Evolutionary conservation across 2,329 filamentous ascomycete species (phyloP).

Genomic region (Penicillium sp.): DNA sequence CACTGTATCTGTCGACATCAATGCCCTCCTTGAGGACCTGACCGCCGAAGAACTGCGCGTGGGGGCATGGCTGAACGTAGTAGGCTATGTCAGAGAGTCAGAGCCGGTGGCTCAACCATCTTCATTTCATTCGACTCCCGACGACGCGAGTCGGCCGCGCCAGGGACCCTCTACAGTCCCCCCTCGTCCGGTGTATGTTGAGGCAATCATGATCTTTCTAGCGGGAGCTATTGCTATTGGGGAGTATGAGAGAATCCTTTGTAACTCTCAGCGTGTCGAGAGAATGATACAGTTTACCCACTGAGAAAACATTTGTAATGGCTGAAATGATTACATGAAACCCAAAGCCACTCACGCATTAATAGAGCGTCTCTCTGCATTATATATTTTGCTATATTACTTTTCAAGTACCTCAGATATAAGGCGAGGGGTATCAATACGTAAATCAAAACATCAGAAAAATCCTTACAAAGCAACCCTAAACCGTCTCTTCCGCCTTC

Average conservation of each 20-base stretch:
- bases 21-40: conserved; percentile 66
- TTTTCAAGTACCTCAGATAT: conserved; percentile 15
- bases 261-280: conserved; percentile 37
- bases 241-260: conserved; percentile 65
- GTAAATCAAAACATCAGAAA: neutral
- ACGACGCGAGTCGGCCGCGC: conserved; percentile 1
- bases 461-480: neutral
- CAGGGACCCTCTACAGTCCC: conserved; percentile 4
- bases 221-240: conserved; percentile 70
- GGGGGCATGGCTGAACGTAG: conserved; percentile 86
- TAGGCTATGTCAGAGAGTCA: conserved; percentile 67
- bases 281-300: conserved; percentile 22
- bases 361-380: conserved; percentile 5
- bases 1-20: conserved; percentile 65
- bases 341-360: neutral
- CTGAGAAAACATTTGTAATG: neutral
- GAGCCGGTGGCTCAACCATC: conserved; percentile 1
- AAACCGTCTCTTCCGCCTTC: conserved; percentile 17
- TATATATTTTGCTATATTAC: conserved; percentile 6
- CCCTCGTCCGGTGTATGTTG: conserved; percentile 52
- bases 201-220: conserved; percentile 75
- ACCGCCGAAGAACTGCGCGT: conserved; percentile 62
- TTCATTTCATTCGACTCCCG: conserved; percentile 18
- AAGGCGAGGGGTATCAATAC: conserved; percentile 15
- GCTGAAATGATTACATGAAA: neutral